Conservation (phyloP, 169 alveolate species). For the Haemoproteus tartakovskyi region DNA sequence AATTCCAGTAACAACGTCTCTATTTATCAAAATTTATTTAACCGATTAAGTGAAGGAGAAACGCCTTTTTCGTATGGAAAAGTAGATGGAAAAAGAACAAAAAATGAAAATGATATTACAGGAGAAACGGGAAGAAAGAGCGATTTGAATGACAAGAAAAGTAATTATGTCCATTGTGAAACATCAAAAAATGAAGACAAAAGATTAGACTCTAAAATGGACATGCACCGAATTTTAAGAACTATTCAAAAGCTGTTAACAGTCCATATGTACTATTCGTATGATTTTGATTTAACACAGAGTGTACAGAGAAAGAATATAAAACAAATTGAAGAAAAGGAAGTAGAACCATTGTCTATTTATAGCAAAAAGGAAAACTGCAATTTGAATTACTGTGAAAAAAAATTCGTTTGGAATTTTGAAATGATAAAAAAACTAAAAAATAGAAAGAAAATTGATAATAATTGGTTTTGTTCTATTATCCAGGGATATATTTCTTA, state of each 20-base stretch:
- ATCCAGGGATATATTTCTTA: slow-evolving; percentile 78
- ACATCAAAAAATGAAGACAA: slow-evolving; percentile 12
- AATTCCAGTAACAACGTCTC: too few relatives aligned
- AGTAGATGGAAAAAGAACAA: too few relatives aligned
- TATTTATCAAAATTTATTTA: too few relatives aligned
- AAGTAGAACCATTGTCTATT: slow-evolving; percentile 14
- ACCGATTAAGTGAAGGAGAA: too few relatives aligned
- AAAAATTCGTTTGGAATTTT: slow-evolving; percentile 47
- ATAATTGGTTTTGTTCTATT: slow-evolving; percentile 62
- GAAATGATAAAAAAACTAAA: slow-evolving; percentile 54
- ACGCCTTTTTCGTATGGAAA: too few relatives aligned
- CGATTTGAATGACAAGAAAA: too few relatives aligned
- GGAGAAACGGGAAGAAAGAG: too few relatives aligned
- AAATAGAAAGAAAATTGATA: slow-evolving; percentile 43
- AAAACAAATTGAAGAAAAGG: slow-evolving; percentile 38
- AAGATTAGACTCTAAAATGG: slow-evolving; percentile 33
- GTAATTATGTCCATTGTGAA: slow-evolving; percentile 16
- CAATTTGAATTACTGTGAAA: too few relatives aligned
- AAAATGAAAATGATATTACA: too few relatives aligned
- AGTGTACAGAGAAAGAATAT: slow-evolving; percentile 34
- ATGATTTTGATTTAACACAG: slow-evolving; percentile 58
- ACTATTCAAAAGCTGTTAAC: slow-evolving; percentile 26
- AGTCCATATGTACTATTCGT: slow-evolving; percentile 52
- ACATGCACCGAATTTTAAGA: slow-evolving; percentile 37
- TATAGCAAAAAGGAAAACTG: too few relatives aligned